These are phyloP conservation scores for Leccinum fibrillosum DNA, from an alignment of 768 basidiomycete genomes.

Conservation along the genomic window DNA sequence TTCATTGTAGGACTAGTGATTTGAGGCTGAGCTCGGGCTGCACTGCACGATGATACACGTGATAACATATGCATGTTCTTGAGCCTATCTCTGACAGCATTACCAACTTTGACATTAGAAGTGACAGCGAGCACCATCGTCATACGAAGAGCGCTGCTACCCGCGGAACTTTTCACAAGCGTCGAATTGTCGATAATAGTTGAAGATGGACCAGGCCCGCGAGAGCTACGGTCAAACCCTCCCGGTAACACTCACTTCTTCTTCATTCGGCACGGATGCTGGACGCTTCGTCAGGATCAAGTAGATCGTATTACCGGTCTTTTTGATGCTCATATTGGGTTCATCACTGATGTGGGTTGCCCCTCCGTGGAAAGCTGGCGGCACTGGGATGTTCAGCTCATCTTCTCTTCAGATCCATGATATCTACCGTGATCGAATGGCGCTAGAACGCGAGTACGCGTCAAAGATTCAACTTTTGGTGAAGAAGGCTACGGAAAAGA, in stretches of 20 bases:
- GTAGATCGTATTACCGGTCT: slow-evolving; percentile 57
- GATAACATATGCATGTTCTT: not conserved
- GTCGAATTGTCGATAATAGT: not conserved
- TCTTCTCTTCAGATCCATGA: slow-evolving; percentile 58
- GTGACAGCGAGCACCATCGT: not conserved
- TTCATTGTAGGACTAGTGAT: too few relatives aligned
- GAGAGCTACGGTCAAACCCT: slow-evolving; percentile 49
- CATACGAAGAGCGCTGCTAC: not conserved
- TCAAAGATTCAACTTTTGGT: slow-evolving; percentile 61
- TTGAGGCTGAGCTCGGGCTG: too few relatives aligned
- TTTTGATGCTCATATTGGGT: slow-evolving; percentile 63
- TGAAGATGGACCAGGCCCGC: slow-evolving; percentile 13
- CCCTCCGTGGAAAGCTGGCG: not conserved
- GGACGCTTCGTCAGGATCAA: slow-evolving; percentile 53
- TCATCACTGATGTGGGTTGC: slow-evolving; percentile 58
- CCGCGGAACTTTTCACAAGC: not conserved
- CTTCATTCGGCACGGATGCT: slow-evolving; percentile 1
- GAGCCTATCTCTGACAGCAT: not conserved
- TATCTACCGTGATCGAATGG: slow-evolving; percentile 60
- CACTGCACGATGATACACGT: not conserved
- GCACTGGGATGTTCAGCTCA: not conserved
- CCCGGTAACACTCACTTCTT: slow-evolving; percentile 40
- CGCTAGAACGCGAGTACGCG: slow-evolving; percentile 78
- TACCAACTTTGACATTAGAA: not conserved
- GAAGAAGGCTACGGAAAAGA: slow-evolving; percentile 71